Conservation (phyloP, 2,329 filamentous ascomycete species). For the Pyrenochaeta sp. region DNA sequence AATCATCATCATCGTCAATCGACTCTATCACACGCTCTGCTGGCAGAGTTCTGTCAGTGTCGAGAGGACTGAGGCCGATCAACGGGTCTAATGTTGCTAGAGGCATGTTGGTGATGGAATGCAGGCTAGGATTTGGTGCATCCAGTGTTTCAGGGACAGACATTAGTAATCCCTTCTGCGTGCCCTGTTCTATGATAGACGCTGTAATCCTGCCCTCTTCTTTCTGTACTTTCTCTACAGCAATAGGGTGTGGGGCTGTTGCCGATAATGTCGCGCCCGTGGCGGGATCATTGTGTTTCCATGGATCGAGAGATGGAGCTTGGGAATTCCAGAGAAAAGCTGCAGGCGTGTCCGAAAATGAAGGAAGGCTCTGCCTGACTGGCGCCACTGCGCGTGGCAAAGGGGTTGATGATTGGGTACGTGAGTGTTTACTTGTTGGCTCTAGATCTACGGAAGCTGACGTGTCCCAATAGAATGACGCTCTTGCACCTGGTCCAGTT, state of each 20-base stretch:
- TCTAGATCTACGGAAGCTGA: conserved; percentile 28
- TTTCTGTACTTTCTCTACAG: conserved; percentile 23
- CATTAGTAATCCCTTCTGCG: conserved; percentile 25
- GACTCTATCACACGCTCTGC: neutral
- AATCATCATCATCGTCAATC: conserved; percentile 45
- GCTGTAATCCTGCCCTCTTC: conserved; percentile 30
- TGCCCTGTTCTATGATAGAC: conserved; percentile 9
- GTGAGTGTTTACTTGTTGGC: conserved; percentile 23
- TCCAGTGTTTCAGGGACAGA: conserved; percentile 19
- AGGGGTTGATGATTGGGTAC: conserved; percentile 33
- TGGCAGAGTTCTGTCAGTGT: conserved; percentile 16
- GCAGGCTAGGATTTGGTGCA: conserved; percentile 20
- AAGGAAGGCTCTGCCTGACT: conserved; percentile 28
- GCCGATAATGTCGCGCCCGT: conserved; percentile 28
- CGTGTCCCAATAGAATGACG: conserved; percentile 51
- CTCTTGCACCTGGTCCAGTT: conserved; percentile 42
- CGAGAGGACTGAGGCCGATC: conserved; percentile 20
- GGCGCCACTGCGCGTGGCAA: conserved; percentile 21
- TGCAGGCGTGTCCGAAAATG: conserved; percentile 28
- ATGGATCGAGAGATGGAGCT: conserved; percentile 23
- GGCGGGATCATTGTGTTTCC: conserved; percentile 24
- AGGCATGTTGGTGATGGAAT: conserved; percentile 9
- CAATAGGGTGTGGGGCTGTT: conserved; percentile 19
- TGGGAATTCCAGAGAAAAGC: conserved; percentile 49
- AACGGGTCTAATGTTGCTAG: conserved; percentile 23